Evolutionary conservation across 169 alveolate genomes (phyloP).

Genomic region (Plasmodium vinckei): DNA sequence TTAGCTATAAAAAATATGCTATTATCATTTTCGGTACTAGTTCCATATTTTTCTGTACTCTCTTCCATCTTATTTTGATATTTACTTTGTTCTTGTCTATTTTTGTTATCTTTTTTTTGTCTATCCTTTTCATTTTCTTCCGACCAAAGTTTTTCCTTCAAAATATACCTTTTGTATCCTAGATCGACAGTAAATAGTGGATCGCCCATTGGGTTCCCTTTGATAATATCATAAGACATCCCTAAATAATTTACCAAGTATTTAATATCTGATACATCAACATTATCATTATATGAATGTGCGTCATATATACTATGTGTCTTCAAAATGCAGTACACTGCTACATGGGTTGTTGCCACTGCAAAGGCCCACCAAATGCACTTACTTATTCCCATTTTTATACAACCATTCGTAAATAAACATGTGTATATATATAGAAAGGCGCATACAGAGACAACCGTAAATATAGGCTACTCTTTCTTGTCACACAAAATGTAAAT

Average conservation of each 20-base stretch:
- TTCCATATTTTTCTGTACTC: neutral
- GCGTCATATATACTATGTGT: conserved; percentile 13
- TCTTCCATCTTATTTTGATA: no score
- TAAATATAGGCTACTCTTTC: no score
- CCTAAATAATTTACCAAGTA: conserved; percentile 83
- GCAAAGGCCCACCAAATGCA: neutral
- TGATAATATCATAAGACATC: conserved; percentile 85
- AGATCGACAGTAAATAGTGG: conserved; percentile 86
- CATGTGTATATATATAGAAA: no score
- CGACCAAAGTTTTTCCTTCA: conserved; percentile 35
- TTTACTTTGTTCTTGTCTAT: neutral
- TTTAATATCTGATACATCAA: conserved; percentile 14
- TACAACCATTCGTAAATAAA: neutral
- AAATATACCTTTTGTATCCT: conserved; percentile 85
- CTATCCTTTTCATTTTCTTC: conserved; percentile 67
- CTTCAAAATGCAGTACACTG: conserved; percentile 27
- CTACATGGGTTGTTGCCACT: neutral
- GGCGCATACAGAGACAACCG: no score
- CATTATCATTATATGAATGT: conserved; percentile 14
- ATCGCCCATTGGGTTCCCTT: conserved; percentile 90
- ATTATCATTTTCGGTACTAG: neutral
- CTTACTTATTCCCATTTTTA: conserved; percentile 26
- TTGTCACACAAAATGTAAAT: no score
- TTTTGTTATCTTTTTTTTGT: conserved; percentile 74
- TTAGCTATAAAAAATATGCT: neutral